phyloP scores from a whole-genome alignment of 805 yeast genomes.

The Pichia deserticola region DNA sequence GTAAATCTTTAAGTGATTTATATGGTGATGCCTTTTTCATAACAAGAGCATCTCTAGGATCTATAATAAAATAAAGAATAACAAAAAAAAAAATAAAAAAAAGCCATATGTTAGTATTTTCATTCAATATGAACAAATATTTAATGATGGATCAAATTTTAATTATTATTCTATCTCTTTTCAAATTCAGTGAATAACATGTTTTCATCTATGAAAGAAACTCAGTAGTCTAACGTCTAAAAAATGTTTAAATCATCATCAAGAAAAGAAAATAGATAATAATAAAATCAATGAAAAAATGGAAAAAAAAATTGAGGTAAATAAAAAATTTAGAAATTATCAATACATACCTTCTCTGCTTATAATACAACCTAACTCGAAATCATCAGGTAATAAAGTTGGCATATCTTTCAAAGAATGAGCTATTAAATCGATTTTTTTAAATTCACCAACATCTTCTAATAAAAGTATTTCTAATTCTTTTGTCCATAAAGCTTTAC shows the following conservation, averaged over 20 bases:
- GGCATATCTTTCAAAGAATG: constrained; percentile 93
- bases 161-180: not conserved
- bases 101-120: constrained; percentile 9
- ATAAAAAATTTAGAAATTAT: not conserved
- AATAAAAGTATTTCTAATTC: constrained; percentile 79
- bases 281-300: not conserved
- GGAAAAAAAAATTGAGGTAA: not conserved
- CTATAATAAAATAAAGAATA: constrained; percentile 26
- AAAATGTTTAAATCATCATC: constrained; percentile 25
- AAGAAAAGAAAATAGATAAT: not conserved
- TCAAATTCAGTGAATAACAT: constrained; percentile 15
- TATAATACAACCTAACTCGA: constrained; percentile 80
- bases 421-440: constrained; percentile 78
- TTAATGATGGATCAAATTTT: not conserved
- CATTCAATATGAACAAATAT: not conserved
- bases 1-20: constrained; percentile 63
- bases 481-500: constrained; percentile 93
- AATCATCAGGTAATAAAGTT: constrained; percentile 81
- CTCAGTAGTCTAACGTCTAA: constrained; percentile 35
- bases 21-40: constrained; percentile 63
- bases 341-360: constrained; percentile 51
- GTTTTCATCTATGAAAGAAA: constrained; percentile 23
- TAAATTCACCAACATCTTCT: constrained; percentile 52
- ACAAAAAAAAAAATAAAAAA: not conserved
- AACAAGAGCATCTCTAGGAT: constrained; percentile 87